Percentiles rank a stretch among this genome's conserved stretches.
Evolutionary conservation across 2,329 filamentous ascomycete genomes (phyloP).

Genomic region (Trichophyton schoenleinii): DNA sequence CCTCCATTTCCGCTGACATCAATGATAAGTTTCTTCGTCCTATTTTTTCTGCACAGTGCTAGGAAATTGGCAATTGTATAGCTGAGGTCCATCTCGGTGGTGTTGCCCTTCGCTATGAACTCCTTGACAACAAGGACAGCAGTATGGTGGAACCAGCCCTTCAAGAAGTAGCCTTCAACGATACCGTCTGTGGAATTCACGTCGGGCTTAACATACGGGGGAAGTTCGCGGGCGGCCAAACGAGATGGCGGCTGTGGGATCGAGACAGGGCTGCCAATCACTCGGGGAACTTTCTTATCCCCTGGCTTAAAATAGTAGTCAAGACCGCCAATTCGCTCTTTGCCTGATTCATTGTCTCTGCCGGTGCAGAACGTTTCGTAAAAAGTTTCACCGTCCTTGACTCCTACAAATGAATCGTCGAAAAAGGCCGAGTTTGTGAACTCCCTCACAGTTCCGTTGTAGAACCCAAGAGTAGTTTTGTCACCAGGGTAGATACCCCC

Average conservation of each 20-base stretch:
- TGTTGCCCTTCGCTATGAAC: no score
- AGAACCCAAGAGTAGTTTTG: slow-evolving; percentile 19
- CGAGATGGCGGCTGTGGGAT: slow-evolving; percentile 18
- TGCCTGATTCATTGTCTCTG: slow-evolving; percentile 6
- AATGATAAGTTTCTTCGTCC: slow-evolving; percentile 51
- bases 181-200: slow-evolving; percentile 21
- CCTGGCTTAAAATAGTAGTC: no score
- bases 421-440: slow-evolving; percentile 19
- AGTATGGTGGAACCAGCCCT: slow-evolving; percentile 28
- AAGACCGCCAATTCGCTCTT: no score
- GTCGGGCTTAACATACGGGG: slow-evolving; percentile 28
- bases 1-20: slow-evolving; percentile 52
- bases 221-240: slow-evolving; percentile 24
- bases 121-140: slow-evolving; percentile 25
- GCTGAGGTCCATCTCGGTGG: slow-evolving; percentile 20
- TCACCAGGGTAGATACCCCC: slow-evolving; percentile 18
- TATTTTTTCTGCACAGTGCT: slow-evolving; percentile 31
- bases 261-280: slow-evolving; percentile 27
- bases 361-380: slow-evolving; percentile 28
- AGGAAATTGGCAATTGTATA: slow-evolving; percentile 36
- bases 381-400: slow-evolving; percentile 29
- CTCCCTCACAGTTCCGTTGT: slow-evolving; percentile 20
- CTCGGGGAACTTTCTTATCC: no score
- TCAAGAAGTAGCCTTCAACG: slow-evolving; percentile 35
- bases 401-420: slow-evolving; percentile 21